Conservation (phyloP, 2,329 filamentous ascomycete species). For the Claviceps capensis region DNA sequence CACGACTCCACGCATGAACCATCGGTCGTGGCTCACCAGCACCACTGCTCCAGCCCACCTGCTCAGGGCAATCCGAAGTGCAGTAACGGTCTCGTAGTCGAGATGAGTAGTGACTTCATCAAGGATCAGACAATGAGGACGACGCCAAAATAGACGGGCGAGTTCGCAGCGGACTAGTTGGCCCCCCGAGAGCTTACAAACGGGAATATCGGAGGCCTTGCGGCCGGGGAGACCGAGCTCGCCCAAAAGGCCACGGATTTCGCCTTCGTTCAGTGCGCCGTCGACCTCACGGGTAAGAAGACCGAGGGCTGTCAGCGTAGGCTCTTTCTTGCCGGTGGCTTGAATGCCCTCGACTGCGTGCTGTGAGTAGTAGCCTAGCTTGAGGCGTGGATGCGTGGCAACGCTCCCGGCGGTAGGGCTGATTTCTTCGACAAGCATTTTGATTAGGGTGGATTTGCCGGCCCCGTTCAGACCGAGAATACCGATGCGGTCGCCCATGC, state of each 20-base stretch:
- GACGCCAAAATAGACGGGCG: constrained; percentile 52
- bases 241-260: constrained; percentile 51
- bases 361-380: constrained; percentile 67
- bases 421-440: constrained; percentile 48
- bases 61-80: constrained; percentile 51
- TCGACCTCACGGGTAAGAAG: constrained; percentile 44
- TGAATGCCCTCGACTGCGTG: constrained; percentile 61
- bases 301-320: constrained; percentile 48
- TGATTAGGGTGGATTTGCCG: constrained; percentile 69
- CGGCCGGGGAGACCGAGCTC: constrained; percentile 58
- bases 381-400: constrained; percentile 53
- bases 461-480: constrained; percentile 68
- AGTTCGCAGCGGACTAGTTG: constrained; percentile 57
- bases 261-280: constrained; percentile 47
- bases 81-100: constrained; percentile 67
- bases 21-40: constrained; percentile 70
- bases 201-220: constrained; percentile 57
- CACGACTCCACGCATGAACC: constrained; percentile 62
- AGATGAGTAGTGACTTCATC: constrained; percentile 79
- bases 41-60: constrained; percentile 62
- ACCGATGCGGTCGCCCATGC: constrained; percentile 60
- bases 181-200: constrained; percentile 63
- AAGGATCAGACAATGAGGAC: constrained; percentile 60
- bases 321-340: constrained; percentile 31
- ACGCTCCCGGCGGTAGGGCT: constrained; percentile 48